phyloP scores from a whole-genome alignment of 176 grass and related monocot species.

The Eremochloa ophiuroides region DNA sequence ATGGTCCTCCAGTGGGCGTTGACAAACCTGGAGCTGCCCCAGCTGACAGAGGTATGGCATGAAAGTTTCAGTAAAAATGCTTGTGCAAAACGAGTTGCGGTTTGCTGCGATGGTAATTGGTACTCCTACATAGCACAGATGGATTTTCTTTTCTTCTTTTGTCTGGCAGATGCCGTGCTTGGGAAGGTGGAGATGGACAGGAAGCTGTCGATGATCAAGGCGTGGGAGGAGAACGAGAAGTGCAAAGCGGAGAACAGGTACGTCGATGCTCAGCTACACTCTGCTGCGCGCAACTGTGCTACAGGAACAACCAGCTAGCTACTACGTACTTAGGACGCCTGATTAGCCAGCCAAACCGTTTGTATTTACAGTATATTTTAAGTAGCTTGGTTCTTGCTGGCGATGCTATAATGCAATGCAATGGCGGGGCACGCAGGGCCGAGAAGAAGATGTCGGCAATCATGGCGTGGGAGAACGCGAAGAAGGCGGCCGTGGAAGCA shows the following conservation, averaged over 20 bases:
- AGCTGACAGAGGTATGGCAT: slow-evolving; percentile 25
- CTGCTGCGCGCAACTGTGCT: too few species aligned
- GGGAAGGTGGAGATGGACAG: slow-evolving; percentile 48
- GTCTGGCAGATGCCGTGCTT: slow-evolving; percentile 31
- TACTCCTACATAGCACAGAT: too few species aligned
- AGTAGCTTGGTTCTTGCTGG: too few species aligned
- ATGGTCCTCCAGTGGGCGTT: slow-evolving; percentile 8
- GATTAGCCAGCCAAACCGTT: neutral
- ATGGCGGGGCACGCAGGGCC: slow-evolving; percentile 22
- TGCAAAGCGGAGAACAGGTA: slow-evolving; percentile 55
- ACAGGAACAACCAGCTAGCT: too few species aligned
- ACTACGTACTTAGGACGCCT: too few species aligned
- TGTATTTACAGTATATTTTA: too few species aligned
- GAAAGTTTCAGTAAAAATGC: neutral
- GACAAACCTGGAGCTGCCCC: neutral
- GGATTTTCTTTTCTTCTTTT: neutral
- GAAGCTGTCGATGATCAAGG: slow-evolving; percentile 53
- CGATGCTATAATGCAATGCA: neutral
- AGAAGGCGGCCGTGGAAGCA: slow-evolving; percentile 36
- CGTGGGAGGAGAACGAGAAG: slow-evolving; percentile 66
- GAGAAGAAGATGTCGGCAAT: slow-evolving; percentile 48
- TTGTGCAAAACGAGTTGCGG: neutral
- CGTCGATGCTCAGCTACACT: neutral
- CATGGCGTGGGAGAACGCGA: slow-evolving; percentile 49
- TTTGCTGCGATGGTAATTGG: too few species aligned